Percentiles rank a stretch among this genome's conserved stretches.
Evolutionary conservation across 108 stramenopile species (phyloP).

Genomic region (Skeletonema tropicum): DNA sequence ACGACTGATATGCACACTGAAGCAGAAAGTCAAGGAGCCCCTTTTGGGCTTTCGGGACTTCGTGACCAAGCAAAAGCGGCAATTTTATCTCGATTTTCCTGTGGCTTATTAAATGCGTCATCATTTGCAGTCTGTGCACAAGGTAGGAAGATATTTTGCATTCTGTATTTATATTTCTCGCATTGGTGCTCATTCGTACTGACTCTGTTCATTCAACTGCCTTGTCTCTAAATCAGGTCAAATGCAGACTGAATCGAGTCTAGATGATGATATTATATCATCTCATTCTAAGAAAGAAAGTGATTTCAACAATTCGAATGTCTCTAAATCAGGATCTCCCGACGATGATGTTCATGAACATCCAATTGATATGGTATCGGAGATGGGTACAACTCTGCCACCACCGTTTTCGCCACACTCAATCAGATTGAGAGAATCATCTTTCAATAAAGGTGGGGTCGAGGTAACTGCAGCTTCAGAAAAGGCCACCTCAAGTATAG

Average conservation of each 20-base stretch:
- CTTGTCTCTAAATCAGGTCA: not conserved
- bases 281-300: not conserved
- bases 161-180: not conserved
- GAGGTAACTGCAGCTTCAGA: not conserved
- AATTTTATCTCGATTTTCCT: conserved; percentile 31
- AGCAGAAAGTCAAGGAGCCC: not conserved
- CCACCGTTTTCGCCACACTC: not conserved
- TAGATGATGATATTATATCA: not conserved
- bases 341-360: not conserved
- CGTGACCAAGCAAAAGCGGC: conserved; percentile 7
- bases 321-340: not conserved
- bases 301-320: not conserved
- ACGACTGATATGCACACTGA: not conserved
- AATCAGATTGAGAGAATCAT: not conserved
- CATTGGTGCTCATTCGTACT: not conserved
- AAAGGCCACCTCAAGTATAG: not conserved
- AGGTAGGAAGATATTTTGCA: conserved; percentile 10
- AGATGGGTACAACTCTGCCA: not conserved
- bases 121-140: conserved; percentile 44
- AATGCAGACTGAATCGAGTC: not conserved
- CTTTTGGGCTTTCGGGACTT: not conserved
- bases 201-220: not conserved
- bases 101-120: conserved; percentile 36
- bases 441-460: not conserved
- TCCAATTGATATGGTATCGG: not conserved